Evolutionary conservation across 1,139 yeast species (phyloP), one percentile per base, ranked within the genome.

Genomic region (Yamadazyma sp.): DNA sequence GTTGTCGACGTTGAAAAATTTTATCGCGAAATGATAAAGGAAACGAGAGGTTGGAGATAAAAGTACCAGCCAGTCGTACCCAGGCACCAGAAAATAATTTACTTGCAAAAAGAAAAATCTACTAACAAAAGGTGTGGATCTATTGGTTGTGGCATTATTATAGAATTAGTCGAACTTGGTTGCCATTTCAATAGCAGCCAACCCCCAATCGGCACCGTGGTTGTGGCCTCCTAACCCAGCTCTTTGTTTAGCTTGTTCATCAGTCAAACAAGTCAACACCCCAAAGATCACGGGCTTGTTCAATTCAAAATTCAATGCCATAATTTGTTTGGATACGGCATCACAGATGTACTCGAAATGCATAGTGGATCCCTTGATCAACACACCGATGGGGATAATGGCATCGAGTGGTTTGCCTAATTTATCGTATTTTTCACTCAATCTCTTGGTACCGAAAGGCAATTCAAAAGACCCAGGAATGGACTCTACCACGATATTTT

Each of bases 151-250:
- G 23, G 23, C 23, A 20, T 20, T 9, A 20, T n/a, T n/a, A n/a
- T n/a, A n/a, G n/a, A n/a, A 11, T 23, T 48, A 53, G 9, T 52
- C 45, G 41, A 69, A 72, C 49, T 85, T 86, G 31, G 71, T 49
- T 9, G 83, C 82, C 98, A 89, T 91, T 69, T 92, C 98, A 28
- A 92, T 96, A n/a, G 98, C 98, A 44, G 97, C 97, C 33, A 95
- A 92, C 53, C 95, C 98, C 98, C 98, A 92, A 64, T 92, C 98
- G 57, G 79, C 88, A 47, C 98, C 98, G 59, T 92, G 98, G 69
- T 92, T 92, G 65, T 92, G 98, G 23, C 68, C 69, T 45, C 83
- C 77, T 47, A 92, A 67, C n/a, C 98, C 98, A 9, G 98, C 96
- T 64, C 98, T 81, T 25, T 83, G 83, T 53, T 83, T 77, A 15